These are phyloP conservation scores for Linum usitatissimum DNA, from an alignment of 345 rosid genomes.

Conservation along the genomic window DNA sequence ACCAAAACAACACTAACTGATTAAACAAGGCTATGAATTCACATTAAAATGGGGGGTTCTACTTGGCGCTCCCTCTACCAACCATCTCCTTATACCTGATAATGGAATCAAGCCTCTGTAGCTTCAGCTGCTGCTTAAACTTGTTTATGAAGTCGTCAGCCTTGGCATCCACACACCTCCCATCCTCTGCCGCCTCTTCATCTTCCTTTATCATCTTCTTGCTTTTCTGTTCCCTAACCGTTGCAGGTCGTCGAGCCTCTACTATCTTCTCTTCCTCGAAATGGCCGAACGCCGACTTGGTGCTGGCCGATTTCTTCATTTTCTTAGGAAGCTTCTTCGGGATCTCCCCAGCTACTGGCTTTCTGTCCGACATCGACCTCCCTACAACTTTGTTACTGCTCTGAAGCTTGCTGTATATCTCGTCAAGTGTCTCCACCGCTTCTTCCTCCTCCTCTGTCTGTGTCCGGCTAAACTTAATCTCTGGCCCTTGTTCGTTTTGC, in stretches of 20 bases:
- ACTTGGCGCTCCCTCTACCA: conserved; percentile 12
- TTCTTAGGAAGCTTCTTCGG: conserved; percentile 53
- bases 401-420: conserved; percentile 39
- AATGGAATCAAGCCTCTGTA: conserved; percentile 60
- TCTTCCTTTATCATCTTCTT: conserved; percentile 10
- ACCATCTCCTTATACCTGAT: conserved; percentile 48
- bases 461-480: conserved; percentile 1
- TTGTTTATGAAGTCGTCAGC: conserved; percentile 70
- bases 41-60: too few species aligned
- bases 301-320: conserved; percentile 78
- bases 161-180: conserved; percentile 46
- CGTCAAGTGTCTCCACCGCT: conserved; percentile 33
- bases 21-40: too few species aligned
- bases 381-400: conserved; percentile 21
- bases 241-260: conserved; percentile 51
- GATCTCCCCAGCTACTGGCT: conserved; percentile 39
- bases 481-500: neutral
- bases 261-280: conserved; percentile 39
- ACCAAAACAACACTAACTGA: too few species aligned
- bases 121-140: conserved; percentile 64
- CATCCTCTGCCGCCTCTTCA: conserved; percentile 36
- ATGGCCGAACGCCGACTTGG: conserved; percentile 45
- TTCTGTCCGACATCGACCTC: conserved; percentile 50
- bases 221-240: conserved; percentile 32
- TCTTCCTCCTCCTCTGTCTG: conserved; percentile 3